These are phyloP conservation scores for Delitschia confertaspora DNA, from an alignment of 495 filamentous ascomycete genomes.

Conservation along the genomic window DNA sequence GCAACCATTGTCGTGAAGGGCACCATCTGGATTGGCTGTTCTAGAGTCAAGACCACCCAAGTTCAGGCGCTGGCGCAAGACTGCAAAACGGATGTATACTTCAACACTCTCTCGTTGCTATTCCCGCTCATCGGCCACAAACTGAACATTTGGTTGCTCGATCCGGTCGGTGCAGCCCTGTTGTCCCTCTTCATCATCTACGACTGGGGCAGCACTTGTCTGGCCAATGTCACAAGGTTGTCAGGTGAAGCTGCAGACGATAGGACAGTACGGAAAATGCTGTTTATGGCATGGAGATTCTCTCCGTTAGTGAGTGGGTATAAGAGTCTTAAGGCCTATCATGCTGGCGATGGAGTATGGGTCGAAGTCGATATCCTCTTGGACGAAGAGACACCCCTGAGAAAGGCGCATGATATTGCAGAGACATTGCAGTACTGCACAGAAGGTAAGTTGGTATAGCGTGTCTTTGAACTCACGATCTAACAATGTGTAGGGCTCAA, in stretches of 20 bases:
- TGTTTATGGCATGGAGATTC: constrained; percentile 41
- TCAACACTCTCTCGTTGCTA: constrained; percentile 43
- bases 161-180: constrained; percentile 39
- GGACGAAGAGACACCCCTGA: constrained; percentile 36
- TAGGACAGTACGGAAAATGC: constrained; percentile 36
- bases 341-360: constrained; percentile 44
- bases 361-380: constrained; percentile 43
- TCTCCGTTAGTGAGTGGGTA: constrained; percentile 39
- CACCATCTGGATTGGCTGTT: constrained; percentile 40
- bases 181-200: constrained; percentile 44
- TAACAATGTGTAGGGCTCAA: constrained; percentile 37
- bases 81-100: constrained; percentile 45
- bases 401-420: constrained; percentile 40
- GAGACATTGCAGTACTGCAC: constrained; percentile 46
- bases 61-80: constrained; percentile 45
- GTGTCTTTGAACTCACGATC: constrained; percentile 39
- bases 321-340: constrained; percentile 41
- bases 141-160: constrained; percentile 42
- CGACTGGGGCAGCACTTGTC: constrained; percentile 41
- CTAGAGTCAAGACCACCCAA: constrained; percentile 42
- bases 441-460: constrained; percentile 28
- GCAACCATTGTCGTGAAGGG: constrained; percentile 41
- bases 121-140: constrained; percentile 41
- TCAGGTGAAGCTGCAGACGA: constrained; percentile 36
- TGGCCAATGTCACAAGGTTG: constrained; percentile 41